Base-by-base conservation (phyloP, 176 grass and related monocot genomes). In the Hyparrhenia diplandra region DNA sequence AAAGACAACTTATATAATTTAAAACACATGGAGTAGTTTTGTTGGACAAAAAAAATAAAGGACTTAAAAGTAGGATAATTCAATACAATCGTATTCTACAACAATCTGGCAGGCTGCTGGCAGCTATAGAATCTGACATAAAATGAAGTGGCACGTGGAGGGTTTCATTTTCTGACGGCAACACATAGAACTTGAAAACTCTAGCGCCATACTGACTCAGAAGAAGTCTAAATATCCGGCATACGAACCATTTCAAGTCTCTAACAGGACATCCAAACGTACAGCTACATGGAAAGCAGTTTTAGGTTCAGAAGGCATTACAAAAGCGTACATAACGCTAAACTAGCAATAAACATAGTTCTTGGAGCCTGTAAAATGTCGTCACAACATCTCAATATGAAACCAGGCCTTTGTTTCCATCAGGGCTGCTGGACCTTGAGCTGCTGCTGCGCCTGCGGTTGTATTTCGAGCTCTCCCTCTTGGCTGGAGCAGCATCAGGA, bases 361-460 rank as follows among this genome's bases (percentile, higher is more conserved):
- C 29, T 55, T 43, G 69, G 43, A 7, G 20, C 32, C 41, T 76
- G 54, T 30, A 40, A 79, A 69, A 39, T 28, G 69, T 5, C 2
- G 14, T 28, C 18, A 25, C 64, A 25, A 45, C 84, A 73, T 80
- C 78, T 83, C 74, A 88, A 62, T 94, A 94, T 2, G 92, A 89
- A 35, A 94, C 92, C 84, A 94, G 46, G 49, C 92, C 89, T 87
- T 87, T 87, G 46, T 62, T 91, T 28, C 74, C 77, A 18, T 84
- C 85, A 72, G 92, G 84, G 67, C 92, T 91, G 83, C 87, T 91
- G 18, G 89, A 94, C 63, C 81, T 87, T 30, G 92, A 94, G 76
- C 81, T 91, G 69, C 84, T 94, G 83, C 78, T 88, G 73, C 78
- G 55, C 75, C 81, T 87, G 27, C 71, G 78, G 46, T 87, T 87